Conservation (phyloP, 23 red algal genomes). For the Gracilaria caudata region DNA sequence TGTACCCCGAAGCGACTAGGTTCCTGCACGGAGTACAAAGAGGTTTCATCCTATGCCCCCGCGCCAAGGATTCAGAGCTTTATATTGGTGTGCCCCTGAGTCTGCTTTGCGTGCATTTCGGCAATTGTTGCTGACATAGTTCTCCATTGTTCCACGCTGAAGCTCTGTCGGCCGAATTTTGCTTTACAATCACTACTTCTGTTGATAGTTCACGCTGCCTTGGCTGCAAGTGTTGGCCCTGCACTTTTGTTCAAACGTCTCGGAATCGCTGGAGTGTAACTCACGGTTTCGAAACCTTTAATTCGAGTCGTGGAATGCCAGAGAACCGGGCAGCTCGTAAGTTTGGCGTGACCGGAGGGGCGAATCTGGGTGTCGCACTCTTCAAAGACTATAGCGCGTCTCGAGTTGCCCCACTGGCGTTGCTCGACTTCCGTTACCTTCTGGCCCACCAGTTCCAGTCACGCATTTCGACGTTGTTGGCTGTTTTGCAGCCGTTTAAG, state of each 20-base stretch:
- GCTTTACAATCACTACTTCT: not conserved
- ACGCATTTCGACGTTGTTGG: not conserved
- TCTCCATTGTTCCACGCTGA: not conserved
- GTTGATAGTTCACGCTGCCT: not conserved
- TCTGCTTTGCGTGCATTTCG: too few relatives aligned
- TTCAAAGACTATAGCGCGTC: not conserved
- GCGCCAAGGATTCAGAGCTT: not conserved
- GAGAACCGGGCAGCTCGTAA: not conserved
- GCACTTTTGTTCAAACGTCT: not conserved
- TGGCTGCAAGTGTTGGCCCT: not conserved
- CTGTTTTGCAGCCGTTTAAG: not conserved
- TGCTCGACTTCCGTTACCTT: not conserved
- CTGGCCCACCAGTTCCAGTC: not conserved
- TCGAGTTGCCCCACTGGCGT: not conserved
- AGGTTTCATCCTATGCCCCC: too few relatives aligned
- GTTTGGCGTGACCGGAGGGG: not conserved
- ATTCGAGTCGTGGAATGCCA: not conserved
- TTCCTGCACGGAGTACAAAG: too few relatives aligned
- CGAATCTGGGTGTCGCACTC: not conserved
- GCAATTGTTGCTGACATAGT: not conserved
- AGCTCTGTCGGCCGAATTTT: not conserved
- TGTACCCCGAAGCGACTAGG: too few relatives aligned
- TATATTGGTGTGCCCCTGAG: too few relatives aligned
- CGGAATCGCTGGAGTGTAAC: not conserved
- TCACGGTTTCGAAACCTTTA: not conserved